These are phyloP conservation scores for Lactarius sanguifluus DNA, from an alignment of 768 basidiomycete species.

Conservation along the genomic window DNA sequence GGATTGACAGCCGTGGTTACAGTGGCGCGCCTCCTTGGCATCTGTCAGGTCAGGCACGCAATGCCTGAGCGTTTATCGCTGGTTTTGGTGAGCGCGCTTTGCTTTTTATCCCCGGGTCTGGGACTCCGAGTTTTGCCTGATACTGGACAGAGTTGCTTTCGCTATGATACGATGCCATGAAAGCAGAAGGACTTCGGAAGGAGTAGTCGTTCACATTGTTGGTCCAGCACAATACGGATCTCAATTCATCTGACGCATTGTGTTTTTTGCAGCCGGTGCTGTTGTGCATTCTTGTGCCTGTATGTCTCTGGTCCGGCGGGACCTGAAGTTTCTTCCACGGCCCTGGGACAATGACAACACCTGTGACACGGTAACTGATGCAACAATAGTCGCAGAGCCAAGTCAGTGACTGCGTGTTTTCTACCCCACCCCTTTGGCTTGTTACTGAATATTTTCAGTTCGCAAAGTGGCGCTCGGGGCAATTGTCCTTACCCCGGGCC, in stretches of 20 bases:
- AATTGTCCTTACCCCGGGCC: neutral
- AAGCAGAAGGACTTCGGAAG: neutral
- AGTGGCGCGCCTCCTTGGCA: neutral
- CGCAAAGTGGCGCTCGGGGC: too few relatives aligned
- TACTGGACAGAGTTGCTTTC: neutral
- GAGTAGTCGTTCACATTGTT: neutral
- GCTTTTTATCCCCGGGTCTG: neutral
- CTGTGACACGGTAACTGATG: too few relatives aligned
- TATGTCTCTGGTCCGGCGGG: neutral
- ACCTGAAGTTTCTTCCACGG: neutral
- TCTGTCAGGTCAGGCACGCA: neutral
- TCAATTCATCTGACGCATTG: neutral
- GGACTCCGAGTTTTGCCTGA: neutral
- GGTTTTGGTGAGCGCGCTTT: neutral
- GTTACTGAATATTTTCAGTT: neutral
- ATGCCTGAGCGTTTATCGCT: neutral
- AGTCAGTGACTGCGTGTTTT: neutral
- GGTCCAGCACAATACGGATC: neutral
- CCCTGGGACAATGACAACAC: neutral
- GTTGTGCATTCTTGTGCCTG: neutral
- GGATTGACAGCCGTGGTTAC: neutral
- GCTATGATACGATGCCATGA: neutral
- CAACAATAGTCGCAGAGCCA: constrained; percentile 1
- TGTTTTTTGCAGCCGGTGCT: neutral
- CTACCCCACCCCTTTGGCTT: neutral